phyloP scores from a whole-genome alignment of 2,329 filamentous ascomycete genomes.

The Rhinocladiella mackenziei region DNA sequence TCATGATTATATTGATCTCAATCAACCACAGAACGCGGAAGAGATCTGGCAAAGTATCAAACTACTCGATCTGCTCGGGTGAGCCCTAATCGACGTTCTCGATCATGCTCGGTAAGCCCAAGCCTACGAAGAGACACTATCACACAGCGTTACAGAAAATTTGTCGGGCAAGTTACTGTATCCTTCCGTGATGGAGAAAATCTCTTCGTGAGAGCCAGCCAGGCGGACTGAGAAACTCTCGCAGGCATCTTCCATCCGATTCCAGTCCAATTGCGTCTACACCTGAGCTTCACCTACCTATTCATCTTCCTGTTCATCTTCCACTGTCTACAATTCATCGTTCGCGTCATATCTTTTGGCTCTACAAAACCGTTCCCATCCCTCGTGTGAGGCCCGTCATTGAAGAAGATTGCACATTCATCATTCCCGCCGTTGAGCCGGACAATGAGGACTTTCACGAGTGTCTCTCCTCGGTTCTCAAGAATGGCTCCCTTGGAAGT shows the following conservation, averaged over 20 bases:
- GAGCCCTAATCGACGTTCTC: no score
- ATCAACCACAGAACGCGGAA: no score
- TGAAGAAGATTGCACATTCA: slow-evolving; percentile 46
- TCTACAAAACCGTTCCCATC: slow-evolving; percentile 39
- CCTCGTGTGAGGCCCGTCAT: slow-evolving; percentile 33
- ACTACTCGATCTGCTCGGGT: no score
- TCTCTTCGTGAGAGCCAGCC: neutral
- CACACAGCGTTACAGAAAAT: no score
- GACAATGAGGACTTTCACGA: slow-evolving; percentile 40
- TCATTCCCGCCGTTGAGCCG: slow-evolving; percentile 52
- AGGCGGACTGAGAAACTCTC: slow-evolving; percentile 3
- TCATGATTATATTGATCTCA: no score
- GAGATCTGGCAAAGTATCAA: no score
- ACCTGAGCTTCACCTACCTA: no score
- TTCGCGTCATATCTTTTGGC: slow-evolving; percentile 43
- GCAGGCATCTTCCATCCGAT: neutral
- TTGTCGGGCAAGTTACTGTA: no score
- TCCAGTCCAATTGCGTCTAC: no score
- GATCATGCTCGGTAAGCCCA: no score
- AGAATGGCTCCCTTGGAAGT: slow-evolving; percentile 39
- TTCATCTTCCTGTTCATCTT: slow-evolving; percentile 40
- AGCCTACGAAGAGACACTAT: no score
- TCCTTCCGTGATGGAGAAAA: no score
- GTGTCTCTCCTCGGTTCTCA: slow-evolving; percentile 41
- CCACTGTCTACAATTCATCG: slow-evolving; percentile 47